Conservation (phyloP, 108 stramenopile genomes). For the Nitzschia sp. region DNA sequence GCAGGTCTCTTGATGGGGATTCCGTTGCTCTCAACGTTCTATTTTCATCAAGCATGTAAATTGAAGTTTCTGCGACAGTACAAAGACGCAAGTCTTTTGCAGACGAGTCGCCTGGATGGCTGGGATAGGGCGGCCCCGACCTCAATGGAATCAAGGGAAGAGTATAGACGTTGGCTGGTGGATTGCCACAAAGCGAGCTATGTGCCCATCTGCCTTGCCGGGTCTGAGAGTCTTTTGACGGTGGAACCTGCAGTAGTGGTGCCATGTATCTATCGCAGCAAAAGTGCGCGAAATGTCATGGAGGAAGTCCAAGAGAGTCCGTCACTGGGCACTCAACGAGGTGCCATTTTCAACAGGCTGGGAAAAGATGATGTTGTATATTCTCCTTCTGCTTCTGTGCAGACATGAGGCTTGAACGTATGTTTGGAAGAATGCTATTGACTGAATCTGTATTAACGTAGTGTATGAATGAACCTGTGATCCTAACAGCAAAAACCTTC, state of each 20-base stretch:
- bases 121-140: conserved; percentile 53
- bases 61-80: conserved; percentile 64
- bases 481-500: too few species aligned
- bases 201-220: conserved; percentile 84
- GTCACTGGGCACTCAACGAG: not conserved
- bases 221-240: conserved; percentile 56
- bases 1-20: conserved; percentile 39
- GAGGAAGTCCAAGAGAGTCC: not conserved
- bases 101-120: conserved; percentile 76
- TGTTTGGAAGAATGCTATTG: too few species aligned
- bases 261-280: not conserved
- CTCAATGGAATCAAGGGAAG: conserved; percentile 62
- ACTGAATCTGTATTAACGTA: too few species aligned
- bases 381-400: not conserved
- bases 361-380: not conserved
- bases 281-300: not conserved
- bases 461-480: too few species aligned
- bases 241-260: conserved; percentile 76
- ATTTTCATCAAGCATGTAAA: conserved; percentile 47
- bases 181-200: conserved; percentile 86
- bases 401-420: not conserved
- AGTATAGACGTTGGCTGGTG: conserved; percentile 75
- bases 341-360: not conserved
- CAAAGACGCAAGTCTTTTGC: conserved; percentile 72
- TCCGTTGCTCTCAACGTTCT: conserved; percentile 59